phyloP scores from a whole-genome alignment of 176 grass and related monocot genomes.

The Luzula sylvatica region DNA sequence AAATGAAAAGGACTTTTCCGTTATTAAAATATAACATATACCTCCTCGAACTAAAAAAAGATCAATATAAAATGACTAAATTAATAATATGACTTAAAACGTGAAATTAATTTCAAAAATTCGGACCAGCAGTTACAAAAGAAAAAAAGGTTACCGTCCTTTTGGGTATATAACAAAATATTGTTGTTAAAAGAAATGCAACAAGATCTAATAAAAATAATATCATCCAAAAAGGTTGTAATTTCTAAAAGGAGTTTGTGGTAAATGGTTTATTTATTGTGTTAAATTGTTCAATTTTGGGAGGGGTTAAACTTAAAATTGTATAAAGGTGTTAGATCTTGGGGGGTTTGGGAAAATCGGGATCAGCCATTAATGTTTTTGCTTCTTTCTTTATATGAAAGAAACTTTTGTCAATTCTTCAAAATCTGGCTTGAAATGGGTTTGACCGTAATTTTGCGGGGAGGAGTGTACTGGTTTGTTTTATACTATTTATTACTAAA shows the following conservation, averaged over 20 bases:
- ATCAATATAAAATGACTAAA: too few species aligned
- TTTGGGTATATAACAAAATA: neutral
- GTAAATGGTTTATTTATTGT: neutral
- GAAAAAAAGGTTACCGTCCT: neutral
- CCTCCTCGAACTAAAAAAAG: too few species aligned
- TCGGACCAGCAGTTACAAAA: neutral
- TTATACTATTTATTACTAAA: constrained; percentile 15
- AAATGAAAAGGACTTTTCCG: constrained; percentile 59
- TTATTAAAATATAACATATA: constrained; percentile 30
- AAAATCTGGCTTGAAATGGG: neutral
- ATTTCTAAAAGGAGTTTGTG: neutral
- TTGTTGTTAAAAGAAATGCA: constrained; percentile 15
- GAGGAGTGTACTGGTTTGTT: constrained; percentile 2
- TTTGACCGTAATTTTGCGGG: neutral
- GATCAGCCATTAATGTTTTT: too few species aligned
- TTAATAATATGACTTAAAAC: constrained; percentile 1
- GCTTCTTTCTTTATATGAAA: neutral
- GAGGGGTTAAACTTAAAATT: constrained; percentile 11
- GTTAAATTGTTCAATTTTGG: neutral
- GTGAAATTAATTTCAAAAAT: neutral
- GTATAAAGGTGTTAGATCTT: too few species aligned
- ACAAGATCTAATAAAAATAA: constrained; percentile 8
- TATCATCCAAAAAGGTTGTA: neutral
- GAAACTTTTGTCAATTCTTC: neutral
- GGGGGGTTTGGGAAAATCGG: too few species aligned